Percentiles rank a stretch among this genome's conserved stretches.
Evolutionary conservation across 495 filamentous ascomycete genomes (phyloP).

Genomic region (Pseudoneurospora amorphoporcata): DNA sequence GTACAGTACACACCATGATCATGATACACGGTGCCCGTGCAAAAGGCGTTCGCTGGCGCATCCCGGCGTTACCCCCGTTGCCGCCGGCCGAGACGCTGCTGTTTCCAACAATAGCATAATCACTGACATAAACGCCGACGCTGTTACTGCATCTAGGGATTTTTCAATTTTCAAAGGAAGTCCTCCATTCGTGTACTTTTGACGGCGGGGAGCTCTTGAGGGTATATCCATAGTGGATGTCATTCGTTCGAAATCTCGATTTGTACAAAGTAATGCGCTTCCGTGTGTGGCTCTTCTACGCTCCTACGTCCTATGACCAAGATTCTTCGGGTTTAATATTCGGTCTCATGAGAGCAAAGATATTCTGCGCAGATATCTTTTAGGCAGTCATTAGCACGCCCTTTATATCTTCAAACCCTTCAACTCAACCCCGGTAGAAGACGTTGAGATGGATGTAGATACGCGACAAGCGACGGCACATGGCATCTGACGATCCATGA

Average conservation of each 20-base stretch:
- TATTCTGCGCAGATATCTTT: neutral
- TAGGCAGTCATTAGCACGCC: neutral
- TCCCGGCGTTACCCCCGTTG: neutral
- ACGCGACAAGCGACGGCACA: neutral
- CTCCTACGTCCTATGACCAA: neutral
- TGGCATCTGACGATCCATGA: neutral
- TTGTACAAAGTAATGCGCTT: neutral
- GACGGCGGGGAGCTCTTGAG: neutral
- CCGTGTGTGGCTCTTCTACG: neutral
- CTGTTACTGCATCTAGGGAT: neutral
- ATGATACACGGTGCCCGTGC: neutral
- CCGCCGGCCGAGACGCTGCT: neutral
- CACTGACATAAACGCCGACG: neutral
- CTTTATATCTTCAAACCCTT: neutral
- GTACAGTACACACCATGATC: neutral
- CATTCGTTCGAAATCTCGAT: neutral
- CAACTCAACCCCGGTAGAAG: neutral
- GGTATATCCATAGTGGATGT: neutral
- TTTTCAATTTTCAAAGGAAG: neutral
- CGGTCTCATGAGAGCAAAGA: neutral
- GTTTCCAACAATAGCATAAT: neutral
- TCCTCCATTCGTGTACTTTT: neutral
- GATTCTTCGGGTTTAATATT: neutral
- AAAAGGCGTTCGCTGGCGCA: neutral
- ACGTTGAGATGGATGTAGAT: neutral